phyloP scores from a whole-genome alignment of 805 yeast genomes.

The Kregervanrija delftensis region DNA sequence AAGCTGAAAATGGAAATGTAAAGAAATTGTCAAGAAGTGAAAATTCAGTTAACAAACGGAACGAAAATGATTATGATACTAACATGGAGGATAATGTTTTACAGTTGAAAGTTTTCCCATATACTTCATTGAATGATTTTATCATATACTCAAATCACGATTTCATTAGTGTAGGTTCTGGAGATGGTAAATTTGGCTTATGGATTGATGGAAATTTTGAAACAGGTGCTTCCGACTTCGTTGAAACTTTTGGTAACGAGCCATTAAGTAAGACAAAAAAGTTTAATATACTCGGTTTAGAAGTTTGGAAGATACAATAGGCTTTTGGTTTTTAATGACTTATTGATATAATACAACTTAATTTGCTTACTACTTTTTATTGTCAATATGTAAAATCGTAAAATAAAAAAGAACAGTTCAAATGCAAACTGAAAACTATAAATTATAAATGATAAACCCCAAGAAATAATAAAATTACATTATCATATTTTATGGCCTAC shows the following conservation, averaged over 20 bases:
- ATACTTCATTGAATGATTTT: conserved; percentile 84
- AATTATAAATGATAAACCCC: no score
- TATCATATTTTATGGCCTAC: no score
- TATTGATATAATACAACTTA: no score
- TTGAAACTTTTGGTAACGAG: conserved; percentile 88
- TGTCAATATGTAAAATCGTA: no score
- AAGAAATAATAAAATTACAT: no score
- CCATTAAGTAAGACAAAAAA: conserved; percentile 46
- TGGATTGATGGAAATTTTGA: conserved; percentile 75
- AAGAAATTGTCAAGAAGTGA: conserved; percentile 17
- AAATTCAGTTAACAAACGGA: not conserved
- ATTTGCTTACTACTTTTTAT: no score
- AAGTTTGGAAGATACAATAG: conserved; percentile 65
- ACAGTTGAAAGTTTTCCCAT: conserved; percentile 74
- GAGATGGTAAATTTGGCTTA: conserved; percentile 87
- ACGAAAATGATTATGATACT: conserved; percentile 5
- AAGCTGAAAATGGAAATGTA: conserved; percentile 41
- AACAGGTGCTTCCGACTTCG: conserved; percentile 71
- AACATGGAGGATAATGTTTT: conserved; percentile 19
- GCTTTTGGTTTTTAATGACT: no score
- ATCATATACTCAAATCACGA: conserved; percentile 73
- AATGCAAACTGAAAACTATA: no score
- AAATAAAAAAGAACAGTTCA: no score
- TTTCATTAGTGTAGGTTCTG: conserved; percentile 83
- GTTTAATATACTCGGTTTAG: conserved; percentile 71